Evolutionary conservation across 2,329 filamentous ascomycete genomes (phyloP), one percentile per base, ranked within the genome.

Genomic region (Penicillium nordicum): DNA sequence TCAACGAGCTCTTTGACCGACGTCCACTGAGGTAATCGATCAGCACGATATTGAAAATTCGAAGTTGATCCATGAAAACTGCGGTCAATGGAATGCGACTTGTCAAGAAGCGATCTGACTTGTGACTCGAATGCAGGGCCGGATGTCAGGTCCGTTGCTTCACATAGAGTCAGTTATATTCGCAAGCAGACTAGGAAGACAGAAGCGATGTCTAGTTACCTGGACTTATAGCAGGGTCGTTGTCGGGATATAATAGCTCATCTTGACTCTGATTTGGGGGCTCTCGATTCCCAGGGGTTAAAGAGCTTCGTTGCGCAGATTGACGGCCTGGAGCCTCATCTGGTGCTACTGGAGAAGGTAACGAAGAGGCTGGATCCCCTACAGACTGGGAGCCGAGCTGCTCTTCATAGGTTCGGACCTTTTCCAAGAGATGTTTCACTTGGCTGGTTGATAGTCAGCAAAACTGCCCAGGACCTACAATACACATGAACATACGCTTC

Each of bases 71-170:
- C 38, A 42, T 40, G 32, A 5, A 32, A 29, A 0, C 34, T 18
- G 34, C 27, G 7, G 2, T 48, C 45, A 45, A 23, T 53, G 4
- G 45, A n/a, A 25, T 36, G 46, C 1, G 57, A 63, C 23, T 50
- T 54, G 36, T 63, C 52, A 6, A 64, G 55, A 11, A 64, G 50
- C 14, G 60, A 64, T 47, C 46, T 59, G 7, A 61, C 60, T 46
- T 64, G 62, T 36, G 62, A 60, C 48, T 63, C 62, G 18, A 64
- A 64, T 37, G 62, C 60, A 18, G 62, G 62, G 0, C 62, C 60
- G 1, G 60, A 61, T 11, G 62, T 58, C 16, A 63, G 45, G 21
- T 64, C 60, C n/a, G 62, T 63, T 46, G 60, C 60, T 63, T n/a
- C n/a, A 18, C 32, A n/a, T 16, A 34, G 40, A n/a, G 40, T 44